phyloP scores from a whole-genome alignment of 2,329 filamentous ascomycete species.

The Xylaria sp. region DNA sequence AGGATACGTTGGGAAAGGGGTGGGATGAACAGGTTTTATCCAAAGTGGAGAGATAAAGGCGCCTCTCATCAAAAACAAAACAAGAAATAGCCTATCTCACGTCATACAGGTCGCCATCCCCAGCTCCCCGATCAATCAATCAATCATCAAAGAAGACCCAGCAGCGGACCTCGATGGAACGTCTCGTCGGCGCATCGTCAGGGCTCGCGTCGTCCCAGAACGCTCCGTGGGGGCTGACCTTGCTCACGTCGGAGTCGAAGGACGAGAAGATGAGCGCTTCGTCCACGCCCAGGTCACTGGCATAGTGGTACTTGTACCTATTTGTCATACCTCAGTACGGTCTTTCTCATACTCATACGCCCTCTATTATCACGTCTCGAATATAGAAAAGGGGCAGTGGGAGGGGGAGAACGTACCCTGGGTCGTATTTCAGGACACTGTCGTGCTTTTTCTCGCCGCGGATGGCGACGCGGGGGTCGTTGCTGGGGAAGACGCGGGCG shows the following conservation, averaged over 20 bases:
- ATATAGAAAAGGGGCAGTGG: background rate
- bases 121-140: conserved; percentile 6
- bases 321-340: conserved; percentile 9
- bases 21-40: background rate
- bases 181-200: conserved; percentile 30
- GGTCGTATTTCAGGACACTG: conserved; percentile 34
- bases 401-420: conserved; percentile 21
- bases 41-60: conserved; percentile 8
- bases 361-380: background rate
- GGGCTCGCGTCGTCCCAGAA: conserved; percentile 35
- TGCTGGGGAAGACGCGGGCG: conserved; percentile 30
- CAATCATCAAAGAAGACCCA: conserved; percentile 34
- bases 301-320: conserved; percentile 35
- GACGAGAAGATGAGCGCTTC: conserved; percentile 35
- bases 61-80: conserved; percentile 6
- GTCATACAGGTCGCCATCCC: conserved; percentile 9
- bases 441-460: conserved; percentile 34
- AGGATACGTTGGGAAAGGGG: background rate
- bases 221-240: conserved; percentile 34
- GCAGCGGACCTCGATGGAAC: conserved; percentile 35
- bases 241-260: conserved; percentile 34
- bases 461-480: conserved; percentile 32
- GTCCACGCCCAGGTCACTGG: conserved; percentile 31
- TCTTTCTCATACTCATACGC: background rate
- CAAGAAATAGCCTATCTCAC: conserved; percentile 3